Evolutionary conservation across 31 red algal genomes (phyloP), one percentile per base, ranked within the genome.

Genomic region (Porphyra umbilicalis): DNA sequence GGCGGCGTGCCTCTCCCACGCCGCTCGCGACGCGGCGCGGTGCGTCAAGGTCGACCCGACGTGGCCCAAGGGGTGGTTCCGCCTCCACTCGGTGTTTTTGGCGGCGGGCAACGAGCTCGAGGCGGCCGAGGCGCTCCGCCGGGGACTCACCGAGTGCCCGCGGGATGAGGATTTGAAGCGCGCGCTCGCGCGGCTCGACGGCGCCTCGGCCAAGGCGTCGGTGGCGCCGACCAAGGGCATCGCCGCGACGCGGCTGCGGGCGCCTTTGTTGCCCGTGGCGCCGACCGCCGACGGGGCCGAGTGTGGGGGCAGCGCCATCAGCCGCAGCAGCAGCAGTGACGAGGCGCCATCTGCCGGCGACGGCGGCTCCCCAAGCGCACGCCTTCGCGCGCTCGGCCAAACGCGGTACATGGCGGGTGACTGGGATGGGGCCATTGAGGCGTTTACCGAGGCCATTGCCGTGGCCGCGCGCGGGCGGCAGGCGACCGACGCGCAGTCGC

Each of bases 11-110:
- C 86, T 6, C 78, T 86, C 90, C 15, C 37, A 84, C 77, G 93
- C 93, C 10, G 80, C 90, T 30, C 85, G 90, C 46, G 93, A 95
- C 38, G 93, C 93, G 11, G 93, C 90, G 18, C 77, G 80, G 35
- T 91, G 88, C 77, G 82, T 95, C 35, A 75, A 82, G 39, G 82
- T 85, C 37, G 88, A 90, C 10, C 93, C 93, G 20, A 86, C 93
- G 29, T 91, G 88, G 88, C 85, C 93, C 35, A 57, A 34, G 29
- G 85, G 88, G 74, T 95, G 92, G 92, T 57, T 88, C 8, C 74
- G 76, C 36, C 77, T 79, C 77, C 36, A 39, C 29, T 39, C 38
- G 35, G 77, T 39, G 36, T 39, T 79, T n/a, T 16, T 39, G 35
- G 77, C 36, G 35, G 77, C 77, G 29, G 38, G 38, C 38, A 36